Percentiles rank a stretch among this genome's conserved stretches.
phyloP scores from a whole-genome alignment of 768 basidiomycete genomes.

The Russula dissimulans region DNA sequence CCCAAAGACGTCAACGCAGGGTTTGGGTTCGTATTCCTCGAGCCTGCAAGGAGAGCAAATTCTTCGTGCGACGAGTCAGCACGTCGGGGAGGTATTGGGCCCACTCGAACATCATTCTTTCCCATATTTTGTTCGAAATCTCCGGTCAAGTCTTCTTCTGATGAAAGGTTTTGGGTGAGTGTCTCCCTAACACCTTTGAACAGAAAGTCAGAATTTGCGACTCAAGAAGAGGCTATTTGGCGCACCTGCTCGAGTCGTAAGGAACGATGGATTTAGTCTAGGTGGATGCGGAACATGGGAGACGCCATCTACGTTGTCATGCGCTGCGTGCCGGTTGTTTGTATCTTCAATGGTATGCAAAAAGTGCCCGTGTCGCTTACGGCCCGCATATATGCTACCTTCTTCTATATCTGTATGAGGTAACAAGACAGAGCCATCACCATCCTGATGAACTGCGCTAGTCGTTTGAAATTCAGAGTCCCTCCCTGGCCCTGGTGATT shows the following conservation, averaged over 20 bases:
- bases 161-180: neutral
- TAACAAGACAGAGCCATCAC: neutral
- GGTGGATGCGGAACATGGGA: neutral
- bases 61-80: neutral
- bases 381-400: slow-evolving; percentile 9
- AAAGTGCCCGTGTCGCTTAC: neutral
- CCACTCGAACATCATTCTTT: neutral
- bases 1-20: neutral
- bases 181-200: neutral
- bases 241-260: neutral
- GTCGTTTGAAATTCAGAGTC: neutral
- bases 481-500: neutral
- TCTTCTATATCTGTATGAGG: neutral
- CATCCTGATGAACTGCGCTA: neutral
- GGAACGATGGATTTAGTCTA: neutral
- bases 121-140: neutral
- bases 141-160: neutral
- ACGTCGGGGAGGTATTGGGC: neutral
- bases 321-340: neutral
- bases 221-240: neutral
- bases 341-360: neutral
- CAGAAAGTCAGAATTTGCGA: neutral
- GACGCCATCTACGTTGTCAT: neutral
- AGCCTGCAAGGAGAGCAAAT: neutral
- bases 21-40: neutral